These are phyloP conservation scores for Cavenderia fasciculata DNA, from an alignment of 78 protist species.

Conservation along the genomic window DNA sequence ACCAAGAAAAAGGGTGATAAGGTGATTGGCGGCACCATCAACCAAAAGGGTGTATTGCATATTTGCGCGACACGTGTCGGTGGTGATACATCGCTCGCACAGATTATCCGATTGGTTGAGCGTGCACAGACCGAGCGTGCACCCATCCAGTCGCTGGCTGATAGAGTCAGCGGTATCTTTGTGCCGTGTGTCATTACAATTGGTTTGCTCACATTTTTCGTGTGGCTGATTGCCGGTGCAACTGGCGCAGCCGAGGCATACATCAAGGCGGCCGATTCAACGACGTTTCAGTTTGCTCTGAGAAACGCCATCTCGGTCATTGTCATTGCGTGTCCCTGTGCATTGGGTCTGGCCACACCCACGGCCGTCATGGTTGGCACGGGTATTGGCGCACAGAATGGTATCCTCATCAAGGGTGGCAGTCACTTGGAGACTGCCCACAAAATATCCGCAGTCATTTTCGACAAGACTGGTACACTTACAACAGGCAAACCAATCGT, in stretches of 20 bases:
- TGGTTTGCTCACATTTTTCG: constrained; percentile 82
- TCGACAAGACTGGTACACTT: constrained; percentile 97
- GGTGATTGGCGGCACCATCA: constrained; percentile 95
- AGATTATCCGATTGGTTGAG: constrained; percentile 91
- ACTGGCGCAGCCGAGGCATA: neutral
- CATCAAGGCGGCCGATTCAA: neutral
- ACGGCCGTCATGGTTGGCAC: constrained; percentile 97
- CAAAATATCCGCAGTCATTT: constrained; percentile 64
- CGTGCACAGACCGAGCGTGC: constrained; percentile 92
- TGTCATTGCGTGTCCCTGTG: constrained; percentile 97
- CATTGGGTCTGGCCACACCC: constrained; percentile 96
- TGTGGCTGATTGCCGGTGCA: constrained; percentile 82
- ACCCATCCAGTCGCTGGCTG: constrained; percentile 88
- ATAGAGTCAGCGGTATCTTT: constrained; percentile 78
- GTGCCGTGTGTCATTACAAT: constrained; percentile 92
- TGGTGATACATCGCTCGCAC: constrained; percentile 85
- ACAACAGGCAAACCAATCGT: constrained; percentile 89
- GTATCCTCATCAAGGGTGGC: constrained; percentile 93
- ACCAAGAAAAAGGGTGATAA: constrained; percentile 77
- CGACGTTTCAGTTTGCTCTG: constrained; percentile 79
- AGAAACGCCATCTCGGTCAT: constrained; percentile 85
- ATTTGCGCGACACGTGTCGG: constrained; percentile 88
- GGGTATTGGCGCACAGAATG: constrained; percentile 90
- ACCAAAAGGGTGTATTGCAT: constrained; percentile 71
- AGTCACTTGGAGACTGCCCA: constrained; percentile 87